Evolutionary conservation across 306 rosid genomes (phyloP).

Genomic region (Trichosanthes cucumerina): DNA sequence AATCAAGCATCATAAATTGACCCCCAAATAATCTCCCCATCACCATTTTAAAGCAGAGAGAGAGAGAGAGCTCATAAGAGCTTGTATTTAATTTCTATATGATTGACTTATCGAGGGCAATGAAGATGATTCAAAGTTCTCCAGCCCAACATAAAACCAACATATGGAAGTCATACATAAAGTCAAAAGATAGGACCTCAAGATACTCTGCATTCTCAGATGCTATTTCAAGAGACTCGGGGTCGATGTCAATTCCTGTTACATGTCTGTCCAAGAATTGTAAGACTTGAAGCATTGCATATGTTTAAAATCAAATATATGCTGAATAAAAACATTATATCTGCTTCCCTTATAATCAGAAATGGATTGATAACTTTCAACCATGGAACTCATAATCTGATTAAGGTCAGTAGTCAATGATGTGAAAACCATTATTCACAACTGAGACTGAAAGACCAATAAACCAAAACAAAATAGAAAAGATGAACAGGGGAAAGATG

Average conservation of each 20-base stretch:
- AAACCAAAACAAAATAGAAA: not conserved
- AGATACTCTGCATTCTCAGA: conserved; percentile 69
- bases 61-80: not conserved
- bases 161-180: not conserved
- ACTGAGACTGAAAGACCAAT: not conserved
- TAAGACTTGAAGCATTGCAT: not conserved
- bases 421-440: not conserved
- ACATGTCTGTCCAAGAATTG: conserved; percentile 62
- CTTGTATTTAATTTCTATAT: not conserved
- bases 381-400: not conserved
- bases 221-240: conserved; percentile 81
- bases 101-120: not conserved
- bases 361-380: not conserved
- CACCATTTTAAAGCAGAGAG: not conserved
- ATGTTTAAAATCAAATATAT: not conserved
- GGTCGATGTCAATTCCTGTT: conserved; percentile 75
- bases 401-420: not conserved
- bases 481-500: conserved; percentile 10
- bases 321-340: not conserved
- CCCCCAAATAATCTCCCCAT: not conserved
- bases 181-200: conserved; percentile 41
- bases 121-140: conserved; percentile 6
- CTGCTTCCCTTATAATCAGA: not conserved
- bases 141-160: conserved; percentile 9
- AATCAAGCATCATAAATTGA: conserved; percentile 20